Percentiles rank a stretch among this genome's conserved stretches.
Evolutionary conservation across 148 eudicot species (phyloP).

Genomic region (Vaccinium vitisidaea): DNA sequence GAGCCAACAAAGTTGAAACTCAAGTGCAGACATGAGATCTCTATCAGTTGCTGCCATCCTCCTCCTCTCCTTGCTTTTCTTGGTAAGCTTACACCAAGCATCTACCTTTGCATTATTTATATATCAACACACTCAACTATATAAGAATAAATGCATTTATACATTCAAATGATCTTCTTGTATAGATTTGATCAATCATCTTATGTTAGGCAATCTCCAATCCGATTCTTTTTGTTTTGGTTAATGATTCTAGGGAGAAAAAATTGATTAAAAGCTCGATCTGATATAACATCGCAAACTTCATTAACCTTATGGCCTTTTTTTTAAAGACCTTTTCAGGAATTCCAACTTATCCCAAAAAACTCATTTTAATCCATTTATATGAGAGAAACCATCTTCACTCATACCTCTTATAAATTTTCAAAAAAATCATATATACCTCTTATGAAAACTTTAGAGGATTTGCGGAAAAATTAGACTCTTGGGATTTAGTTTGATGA

Average conservation of each 20-base stretch:
- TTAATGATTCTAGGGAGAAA: background rate
- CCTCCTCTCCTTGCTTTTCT: slow-evolving; percentile 18
- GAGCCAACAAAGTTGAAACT: background rate
- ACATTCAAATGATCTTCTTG: background rate
- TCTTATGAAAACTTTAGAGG: background rate
- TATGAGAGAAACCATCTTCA: background rate
- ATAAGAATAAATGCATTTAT: background rate
- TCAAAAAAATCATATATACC: no score
- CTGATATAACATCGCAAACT: background rate
- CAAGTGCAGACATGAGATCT: slow-evolving; percentile 18
- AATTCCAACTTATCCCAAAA: background rate
- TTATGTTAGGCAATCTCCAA: background rate
- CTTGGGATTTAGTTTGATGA: background rate
- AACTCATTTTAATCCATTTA: background rate
- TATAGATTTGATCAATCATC: background rate
- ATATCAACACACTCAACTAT: no score
- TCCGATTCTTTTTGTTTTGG: background rate
- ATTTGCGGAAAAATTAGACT: background rate
- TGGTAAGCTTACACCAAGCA: slow-evolving; percentile 17
- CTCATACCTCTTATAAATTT: no score
- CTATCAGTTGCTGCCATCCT: slow-evolving; percentile 6
- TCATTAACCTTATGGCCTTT: background rate
- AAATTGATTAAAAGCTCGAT: background rate
- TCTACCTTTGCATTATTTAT: background rate
- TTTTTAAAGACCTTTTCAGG: background rate